Percentiles rank a stretch among this genome's conserved stretches.
Conservation (phyloP, 2,329 filamentous ascomycete species). For the Clonostachys chloroleuca region DNA sequence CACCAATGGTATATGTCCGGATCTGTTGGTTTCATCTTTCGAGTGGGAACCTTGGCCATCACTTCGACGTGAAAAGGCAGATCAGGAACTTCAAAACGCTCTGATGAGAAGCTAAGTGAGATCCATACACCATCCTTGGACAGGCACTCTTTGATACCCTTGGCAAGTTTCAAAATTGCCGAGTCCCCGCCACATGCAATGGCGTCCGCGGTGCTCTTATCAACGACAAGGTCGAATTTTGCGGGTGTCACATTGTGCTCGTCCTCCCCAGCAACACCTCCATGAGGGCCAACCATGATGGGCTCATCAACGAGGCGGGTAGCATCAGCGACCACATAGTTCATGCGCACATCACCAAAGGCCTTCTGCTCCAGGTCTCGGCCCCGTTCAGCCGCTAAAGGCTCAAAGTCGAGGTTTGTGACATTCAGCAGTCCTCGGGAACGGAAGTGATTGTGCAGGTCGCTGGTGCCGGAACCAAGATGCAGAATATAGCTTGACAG, state of each 20-base stretch:
- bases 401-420: constrained; percentile 46
- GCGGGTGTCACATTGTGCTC: neutral
- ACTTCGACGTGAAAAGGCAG: constrained; percentile 36
- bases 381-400: constrained; percentile 37
- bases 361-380: constrained; percentile 27
- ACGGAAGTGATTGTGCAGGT: constrained; percentile 42
- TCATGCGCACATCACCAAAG: constrained; percentile 38
- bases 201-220: constrained; percentile 45
- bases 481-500: constrained; percentile 32
- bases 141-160: constrained; percentile 25
- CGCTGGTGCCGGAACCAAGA: constrained; percentile 44
- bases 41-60: constrained; percentile 32
- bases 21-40: constrained; percentile 31
- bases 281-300: neutral
- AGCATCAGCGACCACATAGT: constrained; percentile 38
- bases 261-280: neutral
- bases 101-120: constrained; percentile 39
- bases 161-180: constrained; percentile 29
- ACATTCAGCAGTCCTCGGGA: constrained; percentile 31
- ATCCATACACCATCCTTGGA: constrained; percentile 35
- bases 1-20: constrained; percentile 42
- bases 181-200: constrained; percentile 37
- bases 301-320: constrained; percentile 22
- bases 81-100: constrained; percentile 27
- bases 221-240: constrained; percentile 36